A percentile compares a stretch with the other conserved stretches of the same genome.
These are phyloP conservation scores for Brassica incana DNA, from an alignment of 345 rosid species.

Conservation along the genomic window DNA sequence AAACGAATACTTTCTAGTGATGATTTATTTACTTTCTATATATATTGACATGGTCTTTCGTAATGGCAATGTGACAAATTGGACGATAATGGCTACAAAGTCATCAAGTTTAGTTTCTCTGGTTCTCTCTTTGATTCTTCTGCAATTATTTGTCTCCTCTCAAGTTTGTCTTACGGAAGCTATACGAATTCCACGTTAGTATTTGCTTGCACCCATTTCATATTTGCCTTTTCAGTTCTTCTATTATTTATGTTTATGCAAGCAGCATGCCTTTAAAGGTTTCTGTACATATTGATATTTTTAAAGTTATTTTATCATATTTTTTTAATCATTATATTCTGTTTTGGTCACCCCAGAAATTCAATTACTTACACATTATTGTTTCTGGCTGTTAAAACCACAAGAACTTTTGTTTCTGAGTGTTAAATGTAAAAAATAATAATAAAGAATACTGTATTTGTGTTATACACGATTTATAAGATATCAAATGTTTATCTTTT, in stretches of 20 bases:
- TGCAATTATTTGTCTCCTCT: slow-evolving; percentile 3
- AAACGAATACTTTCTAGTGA: background rate
- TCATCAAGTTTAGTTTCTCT: slow-evolving; percentile 8
- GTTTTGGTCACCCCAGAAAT: background rate
- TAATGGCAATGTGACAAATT: background rate
- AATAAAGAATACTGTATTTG: background rate
- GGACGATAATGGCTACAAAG: background rate
- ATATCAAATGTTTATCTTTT: background rate
- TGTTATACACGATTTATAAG: background rate
- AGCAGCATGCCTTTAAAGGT: background rate
- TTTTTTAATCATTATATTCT: background rate
- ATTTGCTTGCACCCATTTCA: background rate
- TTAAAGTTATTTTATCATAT: background rate
- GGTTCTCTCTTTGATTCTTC: background rate
- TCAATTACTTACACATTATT: background rate
- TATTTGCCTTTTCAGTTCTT: background rate
- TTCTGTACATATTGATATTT: background rate
- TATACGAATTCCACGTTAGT: background rate
- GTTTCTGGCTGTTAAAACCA: background rate
- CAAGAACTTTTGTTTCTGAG: background rate
- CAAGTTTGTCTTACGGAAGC: slow-evolving; percentile 1
- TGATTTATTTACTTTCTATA: background rate
- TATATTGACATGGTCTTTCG: slow-evolving; percentile 4
- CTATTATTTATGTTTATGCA: background rate
- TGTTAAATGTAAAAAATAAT: background rate